A percentile compares a stretch with the other conserved stretches of the same genome.
Conservation (phyloP, 139 green algal species). For the Micractinium sp. region DNA sequence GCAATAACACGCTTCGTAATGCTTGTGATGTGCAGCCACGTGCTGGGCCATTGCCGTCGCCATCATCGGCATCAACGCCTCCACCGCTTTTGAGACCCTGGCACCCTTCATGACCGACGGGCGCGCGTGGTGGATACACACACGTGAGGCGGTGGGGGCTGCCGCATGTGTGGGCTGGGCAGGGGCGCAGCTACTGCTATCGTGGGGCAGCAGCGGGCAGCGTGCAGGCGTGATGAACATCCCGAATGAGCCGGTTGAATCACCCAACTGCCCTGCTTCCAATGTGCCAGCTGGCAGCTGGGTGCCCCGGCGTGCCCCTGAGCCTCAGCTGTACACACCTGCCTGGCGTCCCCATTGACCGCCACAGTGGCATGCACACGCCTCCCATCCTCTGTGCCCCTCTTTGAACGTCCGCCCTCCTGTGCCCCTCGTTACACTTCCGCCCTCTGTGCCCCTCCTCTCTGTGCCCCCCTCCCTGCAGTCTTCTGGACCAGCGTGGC, state of each 20-base stretch:
- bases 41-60: constrained; percentile 29
- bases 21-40: background rate
- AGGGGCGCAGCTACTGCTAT: too few relatives aligned
- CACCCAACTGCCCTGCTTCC: too few relatives aligned
- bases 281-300: too few relatives aligned
- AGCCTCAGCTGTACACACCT: too few relatives aligned
- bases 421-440: background rate
- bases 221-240: too few relatives aligned
- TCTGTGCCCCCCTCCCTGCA: background rate
- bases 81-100: constrained; percentile 27
- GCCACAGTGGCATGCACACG: too few relatives aligned
- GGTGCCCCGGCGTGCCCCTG: too few relatives aligned
- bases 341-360: too few relatives aligned
- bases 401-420: background rate
- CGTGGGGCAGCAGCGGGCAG: background rate
- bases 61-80: constrained; percentile 41
- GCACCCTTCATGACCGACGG: background rate
- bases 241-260: too few relatives aligned
- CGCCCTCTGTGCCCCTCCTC: background rate
- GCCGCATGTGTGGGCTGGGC: background rate
- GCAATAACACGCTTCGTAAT: background rate
- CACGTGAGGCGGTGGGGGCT: background rate
- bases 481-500: background rate
- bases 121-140: background rate
- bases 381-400: too few relatives aligned